phyloP scores from a whole-genome alignment of 1,139 yeast genomes.

The Candida sanyaensis region DNA sequence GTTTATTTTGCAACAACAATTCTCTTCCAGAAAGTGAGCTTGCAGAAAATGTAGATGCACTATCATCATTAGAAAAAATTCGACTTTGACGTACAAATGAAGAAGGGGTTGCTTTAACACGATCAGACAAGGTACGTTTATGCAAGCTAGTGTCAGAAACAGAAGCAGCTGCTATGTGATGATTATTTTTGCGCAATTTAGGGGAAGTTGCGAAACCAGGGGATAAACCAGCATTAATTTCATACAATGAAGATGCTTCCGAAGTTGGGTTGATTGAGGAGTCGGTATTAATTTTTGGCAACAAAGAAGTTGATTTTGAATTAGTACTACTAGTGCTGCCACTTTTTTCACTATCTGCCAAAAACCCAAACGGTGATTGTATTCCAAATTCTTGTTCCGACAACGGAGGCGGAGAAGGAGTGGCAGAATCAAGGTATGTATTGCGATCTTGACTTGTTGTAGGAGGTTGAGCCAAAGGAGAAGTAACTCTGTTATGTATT shows the following conservation, averaged over 20 bases:
- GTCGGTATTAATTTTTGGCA: slow-evolving; percentile 9
- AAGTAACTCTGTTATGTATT: slow-evolving; percentile 5
- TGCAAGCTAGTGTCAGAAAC: slow-evolving; percentile 10
- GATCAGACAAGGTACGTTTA: slow-evolving; percentile 28
- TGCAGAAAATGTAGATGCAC: slow-evolving; percentile 18
- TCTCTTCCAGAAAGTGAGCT: slow-evolving; percentile 17
- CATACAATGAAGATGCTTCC: slow-evolving; percentile 10
- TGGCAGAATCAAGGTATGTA: neutral
- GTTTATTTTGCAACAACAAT: slow-evolving; percentile 22
- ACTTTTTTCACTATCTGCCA: slow-evolving; percentile 9
- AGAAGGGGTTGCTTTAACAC: slow-evolving; percentile 37
- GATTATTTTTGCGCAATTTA: slow-evolving; percentile 7
- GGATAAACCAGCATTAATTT: slow-evolving; percentile 2
- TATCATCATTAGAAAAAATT: slow-evolving; percentile 26
- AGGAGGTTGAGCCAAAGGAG: slow-evolving; percentile 14
- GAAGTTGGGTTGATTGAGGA: slow-evolving; percentile 3
- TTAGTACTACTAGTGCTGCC: slow-evolving; percentile 9
- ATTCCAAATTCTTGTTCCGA: neutral
- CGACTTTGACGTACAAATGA: slow-evolving; percentile 42
- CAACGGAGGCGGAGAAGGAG: slow-evolving; percentile 1
- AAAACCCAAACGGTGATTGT: slow-evolving; percentile 3
- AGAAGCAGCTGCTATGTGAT: slow-evolving; percentile 1
- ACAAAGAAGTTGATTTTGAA: slow-evolving; percentile 5
- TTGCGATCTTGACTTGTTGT: slow-evolving; percentile 4
- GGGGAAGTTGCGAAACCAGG: slow-evolving; percentile 7